phyloP scores from a whole-genome alignment of 2,329 filamentous ascomycete genomes.

The Cladosporium sp. region DNA sequence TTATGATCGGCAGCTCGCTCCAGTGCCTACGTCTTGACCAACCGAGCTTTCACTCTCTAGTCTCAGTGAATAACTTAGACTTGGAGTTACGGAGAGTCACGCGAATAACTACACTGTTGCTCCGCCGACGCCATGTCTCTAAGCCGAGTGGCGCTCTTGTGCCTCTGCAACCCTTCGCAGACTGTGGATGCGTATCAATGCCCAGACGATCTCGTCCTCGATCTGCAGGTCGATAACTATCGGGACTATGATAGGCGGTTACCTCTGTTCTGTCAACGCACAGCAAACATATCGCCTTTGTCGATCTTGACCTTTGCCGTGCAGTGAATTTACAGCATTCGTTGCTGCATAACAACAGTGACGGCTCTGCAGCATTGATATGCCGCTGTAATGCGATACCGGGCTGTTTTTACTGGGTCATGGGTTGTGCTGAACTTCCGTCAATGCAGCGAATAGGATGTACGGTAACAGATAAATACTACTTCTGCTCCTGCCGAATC shows the following conservation, averaged over 20 bases:
- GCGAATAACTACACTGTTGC: background rate
- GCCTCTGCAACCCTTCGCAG: background rate
- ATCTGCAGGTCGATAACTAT: background rate
- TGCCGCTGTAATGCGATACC: background rate
- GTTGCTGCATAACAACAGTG: background rate
- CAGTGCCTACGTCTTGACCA: background rate
- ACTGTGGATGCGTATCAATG: background rate
- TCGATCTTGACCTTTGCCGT: background rate
- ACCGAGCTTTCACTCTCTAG: background rate
- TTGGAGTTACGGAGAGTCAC: background rate
- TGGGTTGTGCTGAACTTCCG: background rate
- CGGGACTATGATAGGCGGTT: background rate
- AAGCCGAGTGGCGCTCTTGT: conserved; percentile 2
- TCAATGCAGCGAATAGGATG: background rate
- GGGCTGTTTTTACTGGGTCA: conserved; percentile 1
- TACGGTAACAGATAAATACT: background rate
- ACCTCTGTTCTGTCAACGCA: background rate
- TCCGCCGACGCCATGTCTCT: background rate
- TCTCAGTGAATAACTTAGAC: background rate
- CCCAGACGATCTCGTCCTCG: background rate
- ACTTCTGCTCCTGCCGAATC: background rate
- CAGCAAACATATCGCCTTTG: background rate
- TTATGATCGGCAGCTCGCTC: background rate
- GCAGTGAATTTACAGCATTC: background rate
- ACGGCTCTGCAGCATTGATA: background rate